A percentile compares a stretch with the other conserved stretches of the same genome.
Conservation (phyloP, 78 protist genomes). For the Tieghemostelium lacteum region DNA sequence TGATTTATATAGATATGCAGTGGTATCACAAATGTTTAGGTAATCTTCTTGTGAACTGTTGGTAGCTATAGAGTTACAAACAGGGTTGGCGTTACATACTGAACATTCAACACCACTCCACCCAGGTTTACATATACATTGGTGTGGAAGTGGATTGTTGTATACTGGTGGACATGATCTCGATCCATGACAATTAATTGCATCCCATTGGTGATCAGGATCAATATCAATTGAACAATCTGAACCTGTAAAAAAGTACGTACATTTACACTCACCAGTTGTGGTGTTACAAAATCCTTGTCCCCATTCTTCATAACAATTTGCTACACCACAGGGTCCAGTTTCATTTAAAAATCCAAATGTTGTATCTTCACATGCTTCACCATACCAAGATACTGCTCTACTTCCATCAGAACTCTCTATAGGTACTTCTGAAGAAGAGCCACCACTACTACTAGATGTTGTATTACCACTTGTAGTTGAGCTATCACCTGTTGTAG, state of each 20-base stretch:
- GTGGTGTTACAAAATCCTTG: slow-evolving; percentile 28
- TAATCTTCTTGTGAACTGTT: neutral
- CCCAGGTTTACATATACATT: slow-evolving; percentile 36
- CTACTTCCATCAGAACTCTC: neutral
- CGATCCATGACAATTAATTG: slow-evolving; percentile 22
- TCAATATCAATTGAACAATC: slow-evolving; percentile 15
- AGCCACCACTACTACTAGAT: neutral
- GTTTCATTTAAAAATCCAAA: neutral
- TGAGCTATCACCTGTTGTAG: neutral
- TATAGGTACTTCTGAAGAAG: neutral
- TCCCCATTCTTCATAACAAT: slow-evolving; percentile 46
- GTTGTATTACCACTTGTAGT: too few relatives aligned
- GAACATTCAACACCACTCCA: slow-evolving; percentile 36
- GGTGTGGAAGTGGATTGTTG: neutral
- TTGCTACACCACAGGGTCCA: slow-evolving; percentile 4
- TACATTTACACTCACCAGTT: slow-evolving; percentile 2
- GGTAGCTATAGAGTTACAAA: neutral
- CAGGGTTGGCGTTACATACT: neutral
- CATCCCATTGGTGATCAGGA: slow-evolving; percentile 45
- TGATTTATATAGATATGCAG: neutral
- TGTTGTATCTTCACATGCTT: slow-evolving; percentile 16
- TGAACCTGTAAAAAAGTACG: slow-evolving; percentile 12
- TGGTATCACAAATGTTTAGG: neutral
- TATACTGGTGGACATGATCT: slow-evolving; percentile 55
- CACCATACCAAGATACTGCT: neutral